Conservation (phyloP, 805 yeast genomes). For the Isabelozyma rhagii region DNA sequence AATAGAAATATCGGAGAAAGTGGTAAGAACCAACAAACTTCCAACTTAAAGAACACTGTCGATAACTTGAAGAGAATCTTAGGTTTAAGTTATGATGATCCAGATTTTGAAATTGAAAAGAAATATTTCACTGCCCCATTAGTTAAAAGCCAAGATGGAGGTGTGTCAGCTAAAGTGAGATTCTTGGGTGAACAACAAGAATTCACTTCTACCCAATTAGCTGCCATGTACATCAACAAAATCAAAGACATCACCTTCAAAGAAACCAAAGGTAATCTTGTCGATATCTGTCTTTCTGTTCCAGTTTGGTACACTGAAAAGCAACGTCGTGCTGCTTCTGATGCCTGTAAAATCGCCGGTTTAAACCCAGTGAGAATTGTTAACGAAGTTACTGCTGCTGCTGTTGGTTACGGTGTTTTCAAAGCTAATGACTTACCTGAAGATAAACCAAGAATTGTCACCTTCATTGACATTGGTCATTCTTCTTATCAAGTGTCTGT, state of each 20-base stretch:
- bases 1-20: slow-evolving; percentile 92
- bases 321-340: slow-evolving; percentile 94
- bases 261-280: slow-evolving; percentile 79
- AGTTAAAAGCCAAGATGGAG: slow-evolving; percentile 66
- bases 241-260: slow-evolving; percentile 73
- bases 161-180: slow-evolving; percentile 82
- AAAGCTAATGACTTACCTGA: slow-evolving; percentile 90
- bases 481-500: slow-evolving; percentile 88
- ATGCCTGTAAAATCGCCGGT: slow-evolving; percentile 94
- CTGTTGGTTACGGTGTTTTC: slow-evolving; percentile 98
- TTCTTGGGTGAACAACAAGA: slow-evolving; percentile 73
- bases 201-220: slow-evolving; percentile 84
- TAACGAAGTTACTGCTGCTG: slow-evolving; percentile 97
- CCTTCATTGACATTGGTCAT: slow-evolving; percentile 96
- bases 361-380: slow-evolving; percentile 97
- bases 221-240: slow-evolving; percentile 93
- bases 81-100: slow-evolving; percentile 72
- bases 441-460: slow-evolving; percentile 85
- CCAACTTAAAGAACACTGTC: slow-evolving; percentile 94
- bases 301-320: slow-evolving; percentile 97
- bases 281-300: slow-evolving; percentile 90
- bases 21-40: slow-evolving; percentile 94
- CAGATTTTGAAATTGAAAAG: slow-evolving; percentile 74
- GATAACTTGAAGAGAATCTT: slow-evolving; percentile 91
- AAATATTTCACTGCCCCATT: slow-evolving; percentile 71